Conservation (phyloP, 2,329 filamentous ascomycete genomes). For the Thelonectria olida region DNA sequence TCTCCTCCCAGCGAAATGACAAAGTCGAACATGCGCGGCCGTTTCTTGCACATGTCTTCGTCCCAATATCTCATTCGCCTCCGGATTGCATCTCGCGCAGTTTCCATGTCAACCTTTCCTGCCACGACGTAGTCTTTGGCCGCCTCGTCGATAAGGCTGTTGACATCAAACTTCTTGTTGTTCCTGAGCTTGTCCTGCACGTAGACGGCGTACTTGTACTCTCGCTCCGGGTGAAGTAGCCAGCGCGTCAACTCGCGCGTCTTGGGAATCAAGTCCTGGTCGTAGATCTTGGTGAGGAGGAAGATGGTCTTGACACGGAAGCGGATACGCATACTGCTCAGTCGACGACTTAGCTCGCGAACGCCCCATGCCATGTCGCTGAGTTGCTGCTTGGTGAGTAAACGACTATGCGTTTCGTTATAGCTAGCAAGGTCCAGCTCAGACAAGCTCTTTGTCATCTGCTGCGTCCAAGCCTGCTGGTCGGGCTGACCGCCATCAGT, state of each 20-base stretch:
- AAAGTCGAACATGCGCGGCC: slow-evolving; percentile 92
- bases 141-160: slow-evolving; percentile 73
- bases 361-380: slow-evolving; percentile 98
- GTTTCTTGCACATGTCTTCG: slow-evolving; percentile 76
- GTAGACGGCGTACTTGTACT: slow-evolving; percentile 79
- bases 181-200: slow-evolving; percentile 80
- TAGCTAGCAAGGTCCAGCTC: slow-evolving; percentile 50
- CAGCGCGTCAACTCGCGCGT: slow-evolving; percentile 82
- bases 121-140: slow-evolving; percentile 52
- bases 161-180: slow-evolving; percentile 77
- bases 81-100: slow-evolving; percentile 48
- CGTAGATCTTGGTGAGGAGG: slow-evolving; percentile 90
- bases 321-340: slow-evolving; percentile 84
- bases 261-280: slow-evolving; percentile 79
- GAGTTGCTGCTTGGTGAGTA: slow-evolving; percentile 93
- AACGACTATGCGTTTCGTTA: slow-evolving; percentile 65
- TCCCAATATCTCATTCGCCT: slow-evolving; percentile 83
- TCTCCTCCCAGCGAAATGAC: slow-evolving; percentile 92
- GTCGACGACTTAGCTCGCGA: slow-evolving; percentile 84
- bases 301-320: slow-evolving; percentile 86
- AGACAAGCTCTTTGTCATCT: slow-evolving; percentile 55
- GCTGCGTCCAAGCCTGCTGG: slow-evolving; percentile 63
- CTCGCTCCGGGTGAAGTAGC: slow-evolving; percentile 77
- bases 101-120: slow-evolving; percentile 45
- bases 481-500: slow-evolving; percentile 62